A percentile compares a stretch with the other conserved stretches of the same genome.
These are phyloP conservation scores for Tuber indicum DNA, from an alignment of 495 filamentous ascomycete genomes.

Conservation along the genomic window DNA sequence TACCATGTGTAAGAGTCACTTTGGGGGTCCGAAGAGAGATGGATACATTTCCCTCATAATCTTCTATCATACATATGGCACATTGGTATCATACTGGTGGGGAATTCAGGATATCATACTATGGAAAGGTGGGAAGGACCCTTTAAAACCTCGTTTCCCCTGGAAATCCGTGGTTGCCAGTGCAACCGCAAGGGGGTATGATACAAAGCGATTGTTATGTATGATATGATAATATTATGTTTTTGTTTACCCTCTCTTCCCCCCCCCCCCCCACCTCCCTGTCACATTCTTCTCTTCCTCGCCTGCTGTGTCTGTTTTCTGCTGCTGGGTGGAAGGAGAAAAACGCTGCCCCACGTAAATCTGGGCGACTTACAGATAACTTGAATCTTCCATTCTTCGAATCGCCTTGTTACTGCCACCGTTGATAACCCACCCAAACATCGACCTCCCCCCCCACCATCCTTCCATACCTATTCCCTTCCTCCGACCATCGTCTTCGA, in stretches of 20 bases:
- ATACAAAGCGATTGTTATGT: not conserved
- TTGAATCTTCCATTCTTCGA: not conserved
- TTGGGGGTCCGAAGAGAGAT: not conserved
- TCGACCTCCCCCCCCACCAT: slow-evolving; percentile 5
- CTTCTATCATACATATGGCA: not conserved
- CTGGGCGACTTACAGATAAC: not conserved
- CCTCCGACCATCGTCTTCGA: slow-evolving; percentile 11
- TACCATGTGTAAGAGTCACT: not conserved
- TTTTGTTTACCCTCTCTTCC: not conserved
- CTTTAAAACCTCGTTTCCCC: not conserved
- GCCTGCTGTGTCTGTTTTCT: not conserved
- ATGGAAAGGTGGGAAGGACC: not conserved
- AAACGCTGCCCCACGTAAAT: not conserved
- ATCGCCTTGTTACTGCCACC: slow-evolving; percentile 6
- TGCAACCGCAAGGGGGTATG: not conserved
- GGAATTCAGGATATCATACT: not conserved
- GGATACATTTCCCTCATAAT: not conserved
- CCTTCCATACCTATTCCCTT: not conserved
- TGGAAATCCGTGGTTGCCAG: not conserved
- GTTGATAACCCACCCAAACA: slow-evolving; percentile 10
- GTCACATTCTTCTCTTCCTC: slow-evolving; percentile 11
- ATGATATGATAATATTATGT: not conserved
- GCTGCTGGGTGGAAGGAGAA: not conserved
- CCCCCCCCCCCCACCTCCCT: not conserved
- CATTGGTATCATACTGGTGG: not conserved